These are phyloP conservation scores for Cordyceps cicadae DNA, from an alignment of 2,329 filamentous ascomycete genomes.

Conservation along the genomic window DNA sequence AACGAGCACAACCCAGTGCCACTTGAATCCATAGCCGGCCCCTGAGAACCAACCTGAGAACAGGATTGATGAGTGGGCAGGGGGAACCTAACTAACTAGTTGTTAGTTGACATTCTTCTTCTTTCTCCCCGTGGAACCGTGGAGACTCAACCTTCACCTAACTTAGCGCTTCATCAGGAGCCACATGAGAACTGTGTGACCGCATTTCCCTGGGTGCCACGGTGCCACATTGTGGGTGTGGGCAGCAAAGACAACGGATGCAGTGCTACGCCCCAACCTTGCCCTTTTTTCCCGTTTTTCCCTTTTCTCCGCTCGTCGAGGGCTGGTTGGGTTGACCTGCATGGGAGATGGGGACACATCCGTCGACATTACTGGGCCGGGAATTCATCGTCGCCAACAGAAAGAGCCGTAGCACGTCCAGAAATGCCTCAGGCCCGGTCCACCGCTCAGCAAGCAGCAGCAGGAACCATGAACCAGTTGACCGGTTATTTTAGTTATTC, in stretches of 20 bases:
- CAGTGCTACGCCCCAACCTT: not conserved
- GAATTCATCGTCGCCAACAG: not conserved
- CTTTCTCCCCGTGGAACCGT: not conserved
- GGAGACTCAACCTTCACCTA: not conserved
- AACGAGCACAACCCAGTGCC: not conserved
- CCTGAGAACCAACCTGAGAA: not conserved
- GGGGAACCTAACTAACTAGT: not conserved
- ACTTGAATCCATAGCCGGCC: not conserved
- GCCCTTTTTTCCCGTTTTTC: no score
- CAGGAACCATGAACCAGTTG: not conserved
- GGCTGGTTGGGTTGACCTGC: not conserved
- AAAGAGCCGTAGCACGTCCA: not conserved
- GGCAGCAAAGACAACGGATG: not conserved
- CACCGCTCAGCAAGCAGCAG: conserved; percentile 15
- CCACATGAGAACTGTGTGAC: conserved; percentile 2
- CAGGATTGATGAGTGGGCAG: not conserved
- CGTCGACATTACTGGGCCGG: not conserved
- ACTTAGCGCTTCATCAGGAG: not conserved
- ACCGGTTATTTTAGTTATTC: no score
- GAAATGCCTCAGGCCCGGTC: conserved; percentile 28
- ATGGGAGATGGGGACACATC: conserved; percentile 5
- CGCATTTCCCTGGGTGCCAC: not conserved
- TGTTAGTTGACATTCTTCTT: not conserved
- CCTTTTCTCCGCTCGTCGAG: not conserved
- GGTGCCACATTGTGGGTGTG: not conserved